Evolutionary conservation across 2,329 filamentous ascomycete genomes (phyloP).

Genomic region (Coniochaeta ligniaria): DNA sequence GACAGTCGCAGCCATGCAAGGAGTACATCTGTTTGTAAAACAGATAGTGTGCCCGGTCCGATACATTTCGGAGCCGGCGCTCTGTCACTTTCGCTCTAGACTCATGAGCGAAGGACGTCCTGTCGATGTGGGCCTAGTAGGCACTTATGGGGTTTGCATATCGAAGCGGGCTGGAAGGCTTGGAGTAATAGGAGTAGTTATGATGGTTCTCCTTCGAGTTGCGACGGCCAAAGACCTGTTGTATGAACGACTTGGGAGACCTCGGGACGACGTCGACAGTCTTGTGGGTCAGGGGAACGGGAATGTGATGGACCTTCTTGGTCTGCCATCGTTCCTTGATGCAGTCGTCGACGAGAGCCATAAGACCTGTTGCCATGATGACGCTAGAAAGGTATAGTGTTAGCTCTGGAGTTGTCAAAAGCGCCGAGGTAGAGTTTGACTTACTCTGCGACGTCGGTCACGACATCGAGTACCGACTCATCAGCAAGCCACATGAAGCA

Average conservation of each 20-base stretch:
- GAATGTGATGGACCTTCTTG: constrained; percentile 29
- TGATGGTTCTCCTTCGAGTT: constrained; percentile 12
- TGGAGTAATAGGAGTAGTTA: constrained; percentile 6
- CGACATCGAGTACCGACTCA: constrained; percentile 56
- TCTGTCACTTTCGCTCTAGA: neutral
- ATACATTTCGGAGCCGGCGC: neutral
- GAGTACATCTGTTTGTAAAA: neutral
- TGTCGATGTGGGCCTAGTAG: constrained; percentile 7
- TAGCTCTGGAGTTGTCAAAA: neutral
- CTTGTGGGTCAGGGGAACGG: constrained; percentile 25
- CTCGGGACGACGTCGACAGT: constrained; percentile 22
- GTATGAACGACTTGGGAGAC: constrained; percentile 22
- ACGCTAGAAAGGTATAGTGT: constrained; percentile 46
- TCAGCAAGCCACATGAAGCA: constrained; percentile 90
- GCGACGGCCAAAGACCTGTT: constrained; percentile 24
- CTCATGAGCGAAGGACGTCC: neutral
- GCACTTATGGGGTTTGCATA: constrained; percentile 12
- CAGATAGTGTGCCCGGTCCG: neutral
- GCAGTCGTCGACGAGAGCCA: constrained; percentile 83
- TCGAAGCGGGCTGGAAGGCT: constrained; percentile 13
- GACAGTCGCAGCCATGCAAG: neutral
- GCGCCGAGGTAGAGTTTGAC: constrained; percentile 16
- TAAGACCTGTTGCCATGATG: constrained; percentile 81
- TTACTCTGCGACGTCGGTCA: constrained; percentile 83
- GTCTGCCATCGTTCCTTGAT: constrained; percentile 72